These are phyloP conservation scores for Dunaliella primolecta DNA, from an alignment of 139 green algal genomes.

Conservation along the genomic window DNA sequence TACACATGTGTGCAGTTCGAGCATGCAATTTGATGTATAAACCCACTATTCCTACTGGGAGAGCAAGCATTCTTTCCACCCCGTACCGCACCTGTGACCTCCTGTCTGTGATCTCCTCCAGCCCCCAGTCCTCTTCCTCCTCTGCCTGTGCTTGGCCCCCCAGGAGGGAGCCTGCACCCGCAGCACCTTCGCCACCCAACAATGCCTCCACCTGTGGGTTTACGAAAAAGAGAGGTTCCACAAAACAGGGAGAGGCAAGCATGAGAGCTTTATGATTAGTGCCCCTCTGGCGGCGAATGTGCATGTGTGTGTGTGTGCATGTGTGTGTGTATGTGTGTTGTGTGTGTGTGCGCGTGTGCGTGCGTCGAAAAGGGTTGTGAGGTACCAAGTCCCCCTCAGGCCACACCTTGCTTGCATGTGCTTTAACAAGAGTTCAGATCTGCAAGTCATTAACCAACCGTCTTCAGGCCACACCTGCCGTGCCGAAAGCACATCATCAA, in stretches of 20 bases:
- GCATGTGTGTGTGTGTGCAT: neutral
- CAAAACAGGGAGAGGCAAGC: no score
- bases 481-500: neutral
- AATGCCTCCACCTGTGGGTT: slow-evolving; percentile 2
- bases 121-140: slow-evolving; percentile 15
- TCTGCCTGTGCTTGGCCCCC: slow-evolving; percentile 1
- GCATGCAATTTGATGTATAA: no score
- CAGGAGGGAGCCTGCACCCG: neutral
- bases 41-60: no score
- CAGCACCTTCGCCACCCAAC: slow-evolving; percentile 3
- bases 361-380: neutral
- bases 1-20: no score
- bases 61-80: no score
- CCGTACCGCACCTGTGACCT: slow-evolving; percentile 1
- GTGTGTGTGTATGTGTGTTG: neutral
- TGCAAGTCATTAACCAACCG: no score
- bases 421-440: no score
- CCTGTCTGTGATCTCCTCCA: neutral
- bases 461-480: neutral
- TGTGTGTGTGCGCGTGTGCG: neutral
- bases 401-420: no score
- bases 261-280: no score
- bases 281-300: no score
- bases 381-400: no score
- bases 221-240: no score